Conservation (phyloP, 2,329 filamentous ascomycete genomes). For the Arthrobotrys pseudoclavata region DNA sequence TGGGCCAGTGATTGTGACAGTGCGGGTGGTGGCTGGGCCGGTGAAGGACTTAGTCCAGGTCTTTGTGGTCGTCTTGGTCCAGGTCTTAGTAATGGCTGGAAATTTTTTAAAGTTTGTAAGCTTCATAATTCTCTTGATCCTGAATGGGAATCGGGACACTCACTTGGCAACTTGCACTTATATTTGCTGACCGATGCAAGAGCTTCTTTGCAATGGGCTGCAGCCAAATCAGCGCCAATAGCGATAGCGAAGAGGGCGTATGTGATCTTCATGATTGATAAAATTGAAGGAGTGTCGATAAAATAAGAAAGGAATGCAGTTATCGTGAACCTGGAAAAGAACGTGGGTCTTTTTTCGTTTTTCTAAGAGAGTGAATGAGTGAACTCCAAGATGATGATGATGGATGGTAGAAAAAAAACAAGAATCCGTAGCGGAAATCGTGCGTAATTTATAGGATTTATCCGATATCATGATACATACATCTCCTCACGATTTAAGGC, state of each 20-base stretch:
- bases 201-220: constrained; percentile 33
- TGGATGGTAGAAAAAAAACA: background rate
- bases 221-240: constrained; percentile 34
- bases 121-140: background rate
- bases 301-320: background rate
- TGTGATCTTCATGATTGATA: constrained; percentile 39
- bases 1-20: background rate
- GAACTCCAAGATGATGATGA: background rate
- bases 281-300: constrained; percentile 1
- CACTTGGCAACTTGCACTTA: constrained; percentile 34
- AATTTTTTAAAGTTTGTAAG: constrained; percentile 5
- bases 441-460: constrained; percentile 16
- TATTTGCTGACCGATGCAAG: constrained; percentile 25
- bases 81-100: constrained; percentile 20
- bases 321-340: background rate
- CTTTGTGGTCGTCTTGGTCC: constrained; percentile 3
- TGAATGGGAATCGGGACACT: background rate
- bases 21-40: background rate
- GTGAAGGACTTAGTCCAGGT: constrained; percentile 15
- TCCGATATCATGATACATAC: background rate
- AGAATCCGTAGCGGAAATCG: background rate
- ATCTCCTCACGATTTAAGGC: background rate
- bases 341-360: background rate
- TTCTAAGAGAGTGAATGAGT: constrained; percentile 9
- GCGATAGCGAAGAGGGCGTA: constrained; percentile 9